Evolutionary conservation across 1,284 basidiomycete species (phyloP).

Genomic region (Sanguinoderma infundibulare): DNA sequence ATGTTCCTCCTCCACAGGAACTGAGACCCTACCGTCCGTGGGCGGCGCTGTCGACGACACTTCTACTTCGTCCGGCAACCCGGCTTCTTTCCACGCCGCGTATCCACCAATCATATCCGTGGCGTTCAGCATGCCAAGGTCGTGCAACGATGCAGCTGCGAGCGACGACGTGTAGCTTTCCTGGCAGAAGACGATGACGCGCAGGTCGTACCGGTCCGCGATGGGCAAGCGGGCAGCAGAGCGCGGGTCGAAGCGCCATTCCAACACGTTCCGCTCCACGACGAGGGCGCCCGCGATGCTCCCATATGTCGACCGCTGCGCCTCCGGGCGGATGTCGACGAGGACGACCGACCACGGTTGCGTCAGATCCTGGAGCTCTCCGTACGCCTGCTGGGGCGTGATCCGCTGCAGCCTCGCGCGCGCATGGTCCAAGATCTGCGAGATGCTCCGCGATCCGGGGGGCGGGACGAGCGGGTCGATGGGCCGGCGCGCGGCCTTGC

Average conservation of each 20-base stretch:
- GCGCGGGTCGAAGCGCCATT: constrained; percentile 77
- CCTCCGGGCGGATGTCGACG: constrained; percentile 73
- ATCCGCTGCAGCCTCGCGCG: constrained; percentile 67
- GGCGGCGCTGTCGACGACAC: constrained; percentile 20
- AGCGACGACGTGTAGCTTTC: constrained; percentile 73
- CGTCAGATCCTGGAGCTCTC: constrained; percentile 56
- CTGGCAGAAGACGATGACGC: constrained; percentile 72
- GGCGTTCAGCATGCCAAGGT: constrained; percentile 69
- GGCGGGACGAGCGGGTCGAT: constrained; percentile 66
- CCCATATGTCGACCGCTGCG: constrained; percentile 58
- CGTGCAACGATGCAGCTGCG: constrained; percentile 67
- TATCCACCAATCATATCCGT: constrained; percentile 79
- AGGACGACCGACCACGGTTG: constrained; percentile 65
- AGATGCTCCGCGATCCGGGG: constrained; percentile 60
- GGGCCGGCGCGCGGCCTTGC: constrained; percentile 59
- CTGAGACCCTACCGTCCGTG: constrained; percentile 16
- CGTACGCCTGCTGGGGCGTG: constrained; percentile 60
- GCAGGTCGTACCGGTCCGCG: constrained; percentile 71
- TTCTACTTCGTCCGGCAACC: constrained; percentile 51
- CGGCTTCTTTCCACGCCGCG: constrained; percentile 68
- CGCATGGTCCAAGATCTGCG: constrained; percentile 56
- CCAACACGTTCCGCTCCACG: constrained; percentile 74
- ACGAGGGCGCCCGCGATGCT: constrained; percentile 64
- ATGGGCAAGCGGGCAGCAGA: constrained; percentile 55
- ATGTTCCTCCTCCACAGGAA: constrained; percentile 7